phyloP scores from a whole-genome alignment of 345 rosid species.

The thale cress (Arabidopsis thaliana) region DNA sequence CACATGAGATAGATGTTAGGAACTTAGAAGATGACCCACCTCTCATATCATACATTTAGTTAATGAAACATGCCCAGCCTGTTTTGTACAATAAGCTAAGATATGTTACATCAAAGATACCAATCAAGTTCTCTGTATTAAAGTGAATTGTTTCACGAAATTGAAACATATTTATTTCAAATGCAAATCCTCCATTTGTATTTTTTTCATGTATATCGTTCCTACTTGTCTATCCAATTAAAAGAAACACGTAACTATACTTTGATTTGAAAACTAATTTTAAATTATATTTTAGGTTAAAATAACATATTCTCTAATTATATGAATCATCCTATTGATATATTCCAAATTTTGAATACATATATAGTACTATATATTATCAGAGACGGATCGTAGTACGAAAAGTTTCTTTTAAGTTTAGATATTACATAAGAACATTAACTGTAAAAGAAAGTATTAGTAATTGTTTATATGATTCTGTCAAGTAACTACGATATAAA shows the following conservation, averaged over 20 bases:
- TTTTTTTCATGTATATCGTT: constrained; percentile 15
- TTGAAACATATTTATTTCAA: constrained; percentile 38
- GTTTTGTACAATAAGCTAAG: constrained; percentile 46
- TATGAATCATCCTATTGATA: background rate
- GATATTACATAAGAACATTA: too few species aligned
- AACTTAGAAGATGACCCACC: constrained; percentile 42
- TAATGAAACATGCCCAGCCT: constrained; percentile 48
- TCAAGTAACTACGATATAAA: too few species aligned
- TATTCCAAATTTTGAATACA: constrained; percentile 2
- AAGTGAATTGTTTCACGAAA: constrained; percentile 38
- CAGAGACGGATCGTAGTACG: background rate
- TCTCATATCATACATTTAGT: constrained; percentile 35
- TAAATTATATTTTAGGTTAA: constrained; percentile 3
- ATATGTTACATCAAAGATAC: constrained; percentile 45
- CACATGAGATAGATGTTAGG: constrained; percentile 36
- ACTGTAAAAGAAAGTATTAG: too few species aligned
- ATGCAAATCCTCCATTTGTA: constrained; percentile 16
- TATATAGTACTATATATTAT: background rate
- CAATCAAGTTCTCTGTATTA: constrained; percentile 40
- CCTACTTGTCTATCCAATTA: constrained; percentile 25
- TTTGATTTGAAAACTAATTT: too few species aligned
- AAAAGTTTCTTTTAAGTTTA: too few species aligned
- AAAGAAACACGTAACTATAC: constrained; percentile 3
- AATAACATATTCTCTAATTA: background rate
- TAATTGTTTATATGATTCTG: too few species aligned